Evolutionary conservation across 2,329 filamentous ascomycete genomes (phyloP), one percentile per base, ranked within the genome.

Genomic region (Tolypocladium nubicola): DNA sequence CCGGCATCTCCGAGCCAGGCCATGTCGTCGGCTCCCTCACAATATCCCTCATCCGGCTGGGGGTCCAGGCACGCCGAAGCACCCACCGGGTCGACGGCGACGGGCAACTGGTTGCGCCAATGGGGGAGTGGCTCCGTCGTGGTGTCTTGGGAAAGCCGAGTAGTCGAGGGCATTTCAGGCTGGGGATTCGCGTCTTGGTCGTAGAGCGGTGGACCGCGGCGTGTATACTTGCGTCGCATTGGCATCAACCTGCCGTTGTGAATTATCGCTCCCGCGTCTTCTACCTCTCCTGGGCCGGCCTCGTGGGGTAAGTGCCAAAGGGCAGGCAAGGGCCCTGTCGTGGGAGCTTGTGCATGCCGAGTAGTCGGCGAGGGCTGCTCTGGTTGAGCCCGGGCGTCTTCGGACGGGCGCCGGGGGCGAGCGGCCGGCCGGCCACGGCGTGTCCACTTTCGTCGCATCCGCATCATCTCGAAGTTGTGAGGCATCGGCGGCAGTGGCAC

Each of bases 41-140:
- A 54, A 23, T 56, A 58, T 8, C 55, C 60, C n/a, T 61, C 60
- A 43, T 61, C 60, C 14, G 53, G 30, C 23, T 59, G 58, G 8
- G 56, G 16, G 10, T 52, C 58, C 30, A 30, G 41, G 33, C n/a
- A 52, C 4, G 54, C 10, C n/a, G 19, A 3, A 16, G 4, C 21
- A 19, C 38, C 40, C 47, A 7, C 49, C 16, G 43, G 4, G n/a
- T 38, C 39, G 37, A 41, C 21, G 16, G 47, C 52, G 33, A 35
- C 8, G 19, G 40, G 19, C 7, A 30, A 9, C 30, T 30, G 47
- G 19, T 26, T 11, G 11, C 4, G 19, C 26, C 47, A 50, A n/a
- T 2, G 13, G 47, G 47, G 47, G 19, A 35, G 3, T 1, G 30
- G 26, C 6, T 33, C 10, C 4, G 2, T 21, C 30, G 30, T 5